These are phyloP conservation scores for Hemileia vastatrix DNA, from an alignment of 1,284 basidiomycete genomes.

Conservation along the genomic window DNA sequence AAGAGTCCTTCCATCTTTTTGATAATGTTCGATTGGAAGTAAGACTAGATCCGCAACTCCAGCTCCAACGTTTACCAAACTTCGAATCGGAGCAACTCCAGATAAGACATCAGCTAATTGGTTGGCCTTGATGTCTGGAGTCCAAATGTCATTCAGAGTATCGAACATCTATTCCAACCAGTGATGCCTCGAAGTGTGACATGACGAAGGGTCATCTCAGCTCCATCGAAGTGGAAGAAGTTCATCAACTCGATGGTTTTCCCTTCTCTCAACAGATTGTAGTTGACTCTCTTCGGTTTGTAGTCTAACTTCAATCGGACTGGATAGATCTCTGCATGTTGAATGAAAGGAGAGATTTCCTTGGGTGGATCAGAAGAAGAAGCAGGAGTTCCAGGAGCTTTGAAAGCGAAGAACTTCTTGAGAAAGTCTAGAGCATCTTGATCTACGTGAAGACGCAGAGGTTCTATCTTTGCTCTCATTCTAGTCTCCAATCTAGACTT, in stretches of 20 bases:
- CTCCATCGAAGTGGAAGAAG: conserved; percentile 98
- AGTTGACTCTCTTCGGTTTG: conserved; percentile 92
- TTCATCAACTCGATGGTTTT: conserved; percentile 96
- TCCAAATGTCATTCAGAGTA: conserved; percentile 90
- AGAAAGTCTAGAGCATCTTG: conserved; percentile 97
- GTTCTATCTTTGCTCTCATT: conserved; percentile 71
- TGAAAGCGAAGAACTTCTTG: conserved; percentile 90
- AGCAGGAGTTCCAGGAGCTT: conserved; percentile 52
- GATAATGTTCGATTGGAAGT: conserved; percentile 90
- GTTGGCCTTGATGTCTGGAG: conserved; percentile 95
- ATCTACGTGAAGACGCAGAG: conserved; percentile 84
- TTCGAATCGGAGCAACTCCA: conserved; percentile 86
- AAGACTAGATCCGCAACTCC: conserved; percentile 91
- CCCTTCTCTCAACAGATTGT: conserved; percentile 77
- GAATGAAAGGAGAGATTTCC: conserved; percentile 47
- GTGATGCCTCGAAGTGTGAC: conserved; percentile 80
- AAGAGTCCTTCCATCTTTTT: conserved; percentile 90
- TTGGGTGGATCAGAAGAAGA: conserved; percentile 42
- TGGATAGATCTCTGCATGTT: conserved; percentile 79
- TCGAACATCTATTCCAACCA: conserved; percentile 78
- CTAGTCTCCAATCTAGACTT: conserved; percentile 66
- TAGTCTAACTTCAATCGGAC: conserved; percentile 81
- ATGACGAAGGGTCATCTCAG: conserved; percentile 92
- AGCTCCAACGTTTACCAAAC: conserved; percentile 87
- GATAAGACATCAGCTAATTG: conserved; percentile 93